Conservation (phyloP, 2,329 filamentous ascomycete species). For the Venturia effusa region DNA sequence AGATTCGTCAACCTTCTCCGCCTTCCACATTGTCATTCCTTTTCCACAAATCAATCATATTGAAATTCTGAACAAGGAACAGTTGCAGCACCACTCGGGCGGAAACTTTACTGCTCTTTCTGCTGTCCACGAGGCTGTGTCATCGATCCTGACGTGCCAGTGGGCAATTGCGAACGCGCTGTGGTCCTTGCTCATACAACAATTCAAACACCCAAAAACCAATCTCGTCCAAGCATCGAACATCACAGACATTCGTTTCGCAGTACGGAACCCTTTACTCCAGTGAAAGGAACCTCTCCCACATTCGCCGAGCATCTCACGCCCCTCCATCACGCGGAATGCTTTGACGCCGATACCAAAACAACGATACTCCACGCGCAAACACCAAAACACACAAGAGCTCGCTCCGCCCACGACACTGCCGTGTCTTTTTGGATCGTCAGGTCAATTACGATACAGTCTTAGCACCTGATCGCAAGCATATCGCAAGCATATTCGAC, state of each 20-base stretch:
- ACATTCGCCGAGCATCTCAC: conserved; percentile 1
- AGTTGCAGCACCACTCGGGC: background rate
- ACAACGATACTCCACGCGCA: background rate
- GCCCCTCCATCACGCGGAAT: background rate
- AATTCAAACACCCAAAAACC: background rate
- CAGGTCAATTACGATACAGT: background rate
- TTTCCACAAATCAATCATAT: background rate
- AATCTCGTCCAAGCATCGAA: background rate
- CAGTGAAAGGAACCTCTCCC: background rate
- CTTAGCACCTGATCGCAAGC: background rate
- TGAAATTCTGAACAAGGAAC: background rate
- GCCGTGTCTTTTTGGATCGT: conserved; percentile 1
- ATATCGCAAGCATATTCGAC: background rate
- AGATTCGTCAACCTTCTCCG: background rate
- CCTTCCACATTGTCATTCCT: background rate
- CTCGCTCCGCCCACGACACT: background rate
- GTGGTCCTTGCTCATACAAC: conserved; percentile 2
- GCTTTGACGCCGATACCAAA: background rate
- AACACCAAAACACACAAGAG: background rate
- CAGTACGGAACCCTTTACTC: background rate
- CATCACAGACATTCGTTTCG: conserved; percentile 1
- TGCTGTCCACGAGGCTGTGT: background rate
- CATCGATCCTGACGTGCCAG: background rate
- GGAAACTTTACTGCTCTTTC: background rate
- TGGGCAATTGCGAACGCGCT: background rate